Conservation (phyloP, 768 basidiomycete species). For the Suillus subalutaceus region DNA sequence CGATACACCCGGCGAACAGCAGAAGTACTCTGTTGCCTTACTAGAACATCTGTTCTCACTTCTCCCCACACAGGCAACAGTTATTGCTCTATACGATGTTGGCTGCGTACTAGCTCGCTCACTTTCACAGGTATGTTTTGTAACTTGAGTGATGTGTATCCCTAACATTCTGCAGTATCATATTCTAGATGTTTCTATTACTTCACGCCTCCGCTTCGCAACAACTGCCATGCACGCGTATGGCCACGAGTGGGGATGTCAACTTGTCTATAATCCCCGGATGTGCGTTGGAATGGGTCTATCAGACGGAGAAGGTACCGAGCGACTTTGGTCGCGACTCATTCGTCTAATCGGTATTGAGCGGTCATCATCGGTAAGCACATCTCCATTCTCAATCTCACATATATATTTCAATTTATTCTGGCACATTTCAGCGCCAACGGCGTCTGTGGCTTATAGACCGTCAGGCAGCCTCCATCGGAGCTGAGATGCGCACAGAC, state of each 20-base stretch:
- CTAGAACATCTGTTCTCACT: constrained; percentile 32
- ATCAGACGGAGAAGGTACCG: constrained; percentile 15
- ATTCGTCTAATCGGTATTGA: constrained; percentile 39
- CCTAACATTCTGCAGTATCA: not conserved
- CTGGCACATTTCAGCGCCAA: constrained; percentile 18
- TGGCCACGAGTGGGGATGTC: constrained; percentile 38
- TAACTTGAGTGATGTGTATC: not conserved
- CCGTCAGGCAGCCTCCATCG: constrained; percentile 32
- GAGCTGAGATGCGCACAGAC: constrained; percentile 26
- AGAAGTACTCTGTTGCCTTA: constrained; percentile 40
- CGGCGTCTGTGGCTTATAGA: constrained; percentile 39
- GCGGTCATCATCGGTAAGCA: constrained; percentile 35
- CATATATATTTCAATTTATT: not conserved
- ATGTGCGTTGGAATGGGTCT: constrained; percentile 11
- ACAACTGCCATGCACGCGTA: constrained; percentile 44
- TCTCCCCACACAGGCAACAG: constrained; percentile 32
- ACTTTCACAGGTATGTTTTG: constrained; percentile 27
- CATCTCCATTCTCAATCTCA: not conserved
- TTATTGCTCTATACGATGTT: constrained; percentile 35
- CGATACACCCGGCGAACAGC: constrained; percentile 41
- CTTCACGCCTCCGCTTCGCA: constrained; percentile 28
- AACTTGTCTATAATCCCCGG: constrained; percentile 30
- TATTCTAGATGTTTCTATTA: constrained; percentile 2
- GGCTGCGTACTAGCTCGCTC: constrained; percentile 36
- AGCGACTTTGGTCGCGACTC: constrained; percentile 37